Conservation (phyloP, 257 asterid species). For the Solanum chilense region DNA sequence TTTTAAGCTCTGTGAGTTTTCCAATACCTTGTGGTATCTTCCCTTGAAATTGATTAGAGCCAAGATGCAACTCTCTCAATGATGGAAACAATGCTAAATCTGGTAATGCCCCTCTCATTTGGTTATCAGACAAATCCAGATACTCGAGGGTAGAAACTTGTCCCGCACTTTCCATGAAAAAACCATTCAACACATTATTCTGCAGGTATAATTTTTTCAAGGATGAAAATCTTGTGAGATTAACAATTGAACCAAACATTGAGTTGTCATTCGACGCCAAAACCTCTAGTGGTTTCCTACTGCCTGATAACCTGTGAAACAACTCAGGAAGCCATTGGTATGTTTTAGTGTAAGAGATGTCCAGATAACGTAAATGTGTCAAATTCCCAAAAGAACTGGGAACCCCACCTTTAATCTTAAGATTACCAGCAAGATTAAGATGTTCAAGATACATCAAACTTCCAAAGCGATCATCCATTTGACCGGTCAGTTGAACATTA, state of each 20-base stretch:
- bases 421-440: neutral
- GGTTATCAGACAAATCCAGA: slow-evolving; percentile 8
- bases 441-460: neutral
- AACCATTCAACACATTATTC: neutral
- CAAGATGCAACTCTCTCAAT: neutral
- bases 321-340: neutral
- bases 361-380: neutral
- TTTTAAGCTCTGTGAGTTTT: neutral
- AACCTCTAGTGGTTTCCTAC: neutral
- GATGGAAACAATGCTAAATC: neutral
- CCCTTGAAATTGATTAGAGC: slow-evolving; percentile 1
- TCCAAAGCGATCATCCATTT: neutral
- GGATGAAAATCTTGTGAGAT: slow-evolving; percentile 1
- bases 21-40: neutral
- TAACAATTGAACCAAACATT: neutral
- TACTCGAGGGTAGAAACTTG: neutral
- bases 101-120: neutral
- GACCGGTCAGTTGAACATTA: neutral
- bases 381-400: neutral
- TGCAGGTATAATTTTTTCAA: neutral
- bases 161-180: neutral
- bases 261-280: neutral
- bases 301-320: neutral
- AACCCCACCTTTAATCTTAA: neutral
- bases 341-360: neutral